phyloP scores from a whole-genome alignment of 2,329 filamentous ascomycete genomes.

The Gaeumannomyces tritici region DNA sequence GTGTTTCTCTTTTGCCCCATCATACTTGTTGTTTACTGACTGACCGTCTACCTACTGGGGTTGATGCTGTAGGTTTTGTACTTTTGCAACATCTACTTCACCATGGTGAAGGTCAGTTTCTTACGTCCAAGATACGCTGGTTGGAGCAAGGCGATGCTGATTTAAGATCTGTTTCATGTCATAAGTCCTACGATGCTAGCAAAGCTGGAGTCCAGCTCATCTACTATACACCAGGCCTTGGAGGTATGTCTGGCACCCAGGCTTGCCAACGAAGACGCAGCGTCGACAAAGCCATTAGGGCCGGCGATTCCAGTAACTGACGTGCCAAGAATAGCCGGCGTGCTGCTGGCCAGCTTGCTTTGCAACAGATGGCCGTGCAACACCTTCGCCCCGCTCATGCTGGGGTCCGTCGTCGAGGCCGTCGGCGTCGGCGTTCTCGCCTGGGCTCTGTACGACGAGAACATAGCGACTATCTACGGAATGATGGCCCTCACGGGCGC shows the following conservation, averaged over 20 bases:
- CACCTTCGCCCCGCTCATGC: constrained; percentile 48
- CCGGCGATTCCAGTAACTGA: too few species aligned
- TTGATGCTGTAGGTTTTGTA: constrained; percentile 41
- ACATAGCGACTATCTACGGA: constrained; percentile 44
- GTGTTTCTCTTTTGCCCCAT: constrained; percentile 3
- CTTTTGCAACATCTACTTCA: constrained; percentile 60
- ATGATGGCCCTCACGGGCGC: constrained; percentile 57
- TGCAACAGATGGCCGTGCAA: constrained; percentile 53
- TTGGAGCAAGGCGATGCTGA: background rate
- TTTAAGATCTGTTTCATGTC: background rate
- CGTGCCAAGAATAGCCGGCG: constrained; percentile 31
- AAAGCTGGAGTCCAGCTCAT: constrained; percentile 48
- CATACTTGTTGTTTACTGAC: constrained; percentile 15
- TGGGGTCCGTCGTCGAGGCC: constrained; percentile 46
- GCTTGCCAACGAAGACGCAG: too few species aligned
- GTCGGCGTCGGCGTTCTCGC: constrained; percentile 48
- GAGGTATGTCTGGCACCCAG: constrained; percentile 26
- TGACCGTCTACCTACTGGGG: background rate
- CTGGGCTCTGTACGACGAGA: constrained; percentile 37
- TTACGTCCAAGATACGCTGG: too few species aligned
- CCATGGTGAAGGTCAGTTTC: constrained; percentile 15
- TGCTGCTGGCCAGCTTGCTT: constrained; percentile 45
- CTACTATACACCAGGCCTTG: constrained; percentile 55
- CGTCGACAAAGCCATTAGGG: too few species aligned
- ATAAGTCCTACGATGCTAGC: constrained; percentile 22